Percentiles rank a stretch among this genome's conserved stretches.
phyloP scores from a whole-genome alignment of 495 filamentous ascomycete genomes.

The Penicillium waksmanii region DNA sequence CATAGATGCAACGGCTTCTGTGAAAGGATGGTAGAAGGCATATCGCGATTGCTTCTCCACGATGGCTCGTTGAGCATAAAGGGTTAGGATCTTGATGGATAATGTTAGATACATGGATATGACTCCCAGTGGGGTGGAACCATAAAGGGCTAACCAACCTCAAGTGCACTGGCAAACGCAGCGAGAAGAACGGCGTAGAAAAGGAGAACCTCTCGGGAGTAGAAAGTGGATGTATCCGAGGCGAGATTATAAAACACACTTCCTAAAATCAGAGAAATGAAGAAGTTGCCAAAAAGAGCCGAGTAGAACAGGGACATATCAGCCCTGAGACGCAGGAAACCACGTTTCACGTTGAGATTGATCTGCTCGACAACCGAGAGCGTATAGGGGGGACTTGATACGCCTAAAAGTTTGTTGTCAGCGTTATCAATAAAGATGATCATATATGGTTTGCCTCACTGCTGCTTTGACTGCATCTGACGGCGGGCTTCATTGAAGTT shows the following conservation, averaged over 20 bases:
- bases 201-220: background rate
- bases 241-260: background rate
- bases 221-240: background rate
- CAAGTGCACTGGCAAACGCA: background rate
- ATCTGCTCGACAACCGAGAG: constrained; percentile 41
- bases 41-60: constrained; percentile 11
- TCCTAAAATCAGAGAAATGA: background rate
- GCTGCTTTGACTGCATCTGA: constrained; percentile 27
- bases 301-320: constrained; percentile 71
- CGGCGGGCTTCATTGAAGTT: constrained; percentile 28
- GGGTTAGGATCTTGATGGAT: background rate
- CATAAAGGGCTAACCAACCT: background rate
- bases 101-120: background rate
- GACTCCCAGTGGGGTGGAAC: background rate
- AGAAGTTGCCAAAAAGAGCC: background rate
- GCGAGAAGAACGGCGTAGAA: background rate
- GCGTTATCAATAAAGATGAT: no score
- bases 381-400: constrained; percentile 39
- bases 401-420: background rate
- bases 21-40: constrained; percentile 8
- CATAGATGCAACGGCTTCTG: constrained; percentile 9
- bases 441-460: background rate
- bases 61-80: constrained; percentile 2
- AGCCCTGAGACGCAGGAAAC: constrained; percentile 57
- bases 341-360: constrained; percentile 43